Conservation (phyloP, 2,329 filamentous ascomycete genomes). For the Trichoderma sp. region DNA sequence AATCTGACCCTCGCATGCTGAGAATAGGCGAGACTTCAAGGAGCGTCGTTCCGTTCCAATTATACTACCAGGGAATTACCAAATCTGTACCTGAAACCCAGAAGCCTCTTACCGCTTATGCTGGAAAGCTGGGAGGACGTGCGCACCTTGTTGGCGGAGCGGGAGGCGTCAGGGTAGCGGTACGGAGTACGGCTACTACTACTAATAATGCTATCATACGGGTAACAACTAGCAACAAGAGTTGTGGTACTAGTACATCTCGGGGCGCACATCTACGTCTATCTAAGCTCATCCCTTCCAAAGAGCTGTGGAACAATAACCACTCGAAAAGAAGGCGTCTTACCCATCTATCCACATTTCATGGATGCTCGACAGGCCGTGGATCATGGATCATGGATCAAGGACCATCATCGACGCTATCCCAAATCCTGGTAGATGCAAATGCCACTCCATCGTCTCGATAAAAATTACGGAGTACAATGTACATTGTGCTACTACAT, state of each 20-base stretch:
- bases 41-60: neutral
- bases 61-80: neutral
- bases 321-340: neutral
- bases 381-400: slow-evolving; percentile 7
- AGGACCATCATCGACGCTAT: slow-evolving; percentile 9
- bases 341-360: neutral
- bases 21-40: slow-evolving; percentile 7
- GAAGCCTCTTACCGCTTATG: slow-evolving; percentile 6
- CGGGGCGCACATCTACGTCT: neutral
- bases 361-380: neutral
- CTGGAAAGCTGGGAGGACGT: slow-evolving; percentile 13
- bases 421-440: slow-evolving; percentile 1
- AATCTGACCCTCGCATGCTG: neutral
- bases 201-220: neutral
- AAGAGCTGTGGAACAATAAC: neutral
- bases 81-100: slow-evolving; percentile 14
- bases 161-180: neutral
- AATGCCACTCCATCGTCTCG: neutral
- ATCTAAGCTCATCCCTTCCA: neutral
- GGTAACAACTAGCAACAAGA: neutral
- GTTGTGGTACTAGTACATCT: neutral
- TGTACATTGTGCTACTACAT: neutral
- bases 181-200: neutral
- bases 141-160: slow-evolving; percentile 16
- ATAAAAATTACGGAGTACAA: neutral